These are phyloP conservation scores for Kwoniella pini DNA, from an alignment of 768 basidiomycete genomes.

Conservation along the genomic window DNA sequence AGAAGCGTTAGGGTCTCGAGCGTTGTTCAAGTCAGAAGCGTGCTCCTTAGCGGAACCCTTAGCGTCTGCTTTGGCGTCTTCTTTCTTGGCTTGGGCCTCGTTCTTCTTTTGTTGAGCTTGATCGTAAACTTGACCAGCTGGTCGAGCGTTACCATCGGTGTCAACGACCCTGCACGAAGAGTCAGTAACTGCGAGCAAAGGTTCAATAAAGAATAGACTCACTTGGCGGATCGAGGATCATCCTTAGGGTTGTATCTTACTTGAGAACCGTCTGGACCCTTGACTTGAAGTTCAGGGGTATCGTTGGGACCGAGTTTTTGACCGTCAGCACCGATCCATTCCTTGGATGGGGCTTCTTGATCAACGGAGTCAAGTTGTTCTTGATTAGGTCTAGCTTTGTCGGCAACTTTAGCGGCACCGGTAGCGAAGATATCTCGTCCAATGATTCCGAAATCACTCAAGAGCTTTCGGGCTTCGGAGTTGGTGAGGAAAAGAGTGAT, in stretches of 20 bases:
- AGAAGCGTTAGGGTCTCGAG: slow-evolving; percentile 51
- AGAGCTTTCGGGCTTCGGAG: slow-evolving; percentile 82
- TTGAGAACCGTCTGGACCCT: slow-evolving; percentile 59
- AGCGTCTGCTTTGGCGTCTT: slow-evolving; percentile 32
- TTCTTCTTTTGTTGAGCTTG: slow-evolving; percentile 51
- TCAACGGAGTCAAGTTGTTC: slow-evolving; percentile 68
- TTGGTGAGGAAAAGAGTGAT: slow-evolving; percentile 86
- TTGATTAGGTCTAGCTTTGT: slow-evolving; percentile 66
- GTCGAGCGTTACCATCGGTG: slow-evolving; percentile 51
- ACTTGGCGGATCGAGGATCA: slow-evolving; percentile 56
- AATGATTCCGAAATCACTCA: slow-evolving; percentile 58
- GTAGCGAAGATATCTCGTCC: slow-evolving; percentile 77
- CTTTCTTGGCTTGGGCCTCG: slow-evolving; percentile 43
- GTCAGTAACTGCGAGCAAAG: background rate
- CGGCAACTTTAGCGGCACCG: slow-evolving; percentile 70
- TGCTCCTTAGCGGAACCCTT: slow-evolving; percentile 47
- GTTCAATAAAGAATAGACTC: slow-evolving; percentile 1
- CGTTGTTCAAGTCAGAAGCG: slow-evolving; percentile 43
- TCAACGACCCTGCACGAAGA: slow-evolving; percentile 47
- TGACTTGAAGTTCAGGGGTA: slow-evolving; percentile 60
- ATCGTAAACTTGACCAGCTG: slow-evolving; percentile 47
- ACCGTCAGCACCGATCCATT: slow-evolving; percentile 63
- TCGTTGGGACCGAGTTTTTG: slow-evolving; percentile 57
- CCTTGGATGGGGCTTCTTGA: slow-evolving; percentile 67
- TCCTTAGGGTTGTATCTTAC: slow-evolving; percentile 61